Evolutionary conservation across 2,329 filamentous ascomycete genomes (phyloP).

Genomic region (Drechslerella dactyloides): DNA sequence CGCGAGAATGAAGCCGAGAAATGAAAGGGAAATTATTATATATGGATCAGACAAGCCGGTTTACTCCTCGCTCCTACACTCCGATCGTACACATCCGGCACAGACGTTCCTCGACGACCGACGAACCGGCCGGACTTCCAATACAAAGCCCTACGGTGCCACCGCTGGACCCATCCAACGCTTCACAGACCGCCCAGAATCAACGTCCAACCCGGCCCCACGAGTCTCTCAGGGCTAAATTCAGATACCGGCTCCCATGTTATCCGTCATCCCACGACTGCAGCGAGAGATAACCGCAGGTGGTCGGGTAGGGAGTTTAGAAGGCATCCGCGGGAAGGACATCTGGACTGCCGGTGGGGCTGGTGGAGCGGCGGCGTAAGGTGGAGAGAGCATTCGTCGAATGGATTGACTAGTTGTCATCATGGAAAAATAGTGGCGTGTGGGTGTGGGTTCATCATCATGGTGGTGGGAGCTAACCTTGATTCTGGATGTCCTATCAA

Average conservation of each 20-base stretch:
- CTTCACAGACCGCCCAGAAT: slow-evolving; percentile 42
- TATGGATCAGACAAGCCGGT: slow-evolving; percentile 52
- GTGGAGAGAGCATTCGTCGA: slow-evolving; percentile 52
- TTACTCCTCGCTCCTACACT: slow-evolving; percentile 52
- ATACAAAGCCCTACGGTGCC: slow-evolving; percentile 45
- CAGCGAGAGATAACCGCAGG: slow-evolving; percentile 43
- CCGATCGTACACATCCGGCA: slow-evolving; percentile 50
- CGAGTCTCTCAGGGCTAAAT: slow-evolving; percentile 31
- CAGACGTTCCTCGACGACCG: slow-evolving; percentile 51
- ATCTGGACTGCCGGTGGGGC: slow-evolving; percentile 32
- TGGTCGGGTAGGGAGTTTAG: slow-evolving; percentile 48
- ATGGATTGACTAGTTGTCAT: slow-evolving; percentile 52
- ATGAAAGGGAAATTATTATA: slow-evolving; percentile 1
- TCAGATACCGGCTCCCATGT: slow-evolving; percentile 42
- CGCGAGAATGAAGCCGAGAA: slow-evolving; percentile 4
- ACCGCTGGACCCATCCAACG: slow-evolving; percentile 30
- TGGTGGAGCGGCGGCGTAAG: slow-evolving; percentile 41
- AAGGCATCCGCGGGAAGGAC: slow-evolving; percentile 32
- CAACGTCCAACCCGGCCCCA: slow-evolving; percentile 34
- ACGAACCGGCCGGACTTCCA: slow-evolving; percentile 48
- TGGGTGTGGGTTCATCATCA: background rate
- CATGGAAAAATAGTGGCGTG: slow-evolving; percentile 30
- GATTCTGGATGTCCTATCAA: background rate
- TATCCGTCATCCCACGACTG: slow-evolving; percentile 48
- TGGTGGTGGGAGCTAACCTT: slow-evolving; percentile 30